Base-by-base conservation (phyloP, 2,329 filamentous ascomycete species). In the Sporothrix protearum region DNA sequence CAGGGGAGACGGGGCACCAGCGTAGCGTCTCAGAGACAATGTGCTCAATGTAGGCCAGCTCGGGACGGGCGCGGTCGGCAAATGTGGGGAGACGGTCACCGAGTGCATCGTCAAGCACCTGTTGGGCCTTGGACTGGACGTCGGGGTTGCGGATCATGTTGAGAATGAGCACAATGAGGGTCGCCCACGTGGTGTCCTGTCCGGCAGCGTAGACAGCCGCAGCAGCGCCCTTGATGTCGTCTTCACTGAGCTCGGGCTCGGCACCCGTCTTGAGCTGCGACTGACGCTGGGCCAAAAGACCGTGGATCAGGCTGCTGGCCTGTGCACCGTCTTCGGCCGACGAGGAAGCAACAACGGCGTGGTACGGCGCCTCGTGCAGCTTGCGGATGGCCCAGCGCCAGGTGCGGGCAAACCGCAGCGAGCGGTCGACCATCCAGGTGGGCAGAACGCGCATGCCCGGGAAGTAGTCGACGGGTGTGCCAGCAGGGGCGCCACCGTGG, bases 141-240 rank as follows among this genome's bases (percentile, higher is more conserved):
- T 79, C 80, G 8, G 77, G 77, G 49, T 82, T 81, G 9, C 82
- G 77, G 2, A 79, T 61, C 83, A 87, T 85, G 6, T 85, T 85
- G 25, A 83, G 78, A 0, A 84, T 77, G 73, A 85, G 84, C 4
- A 78, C 80, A 39, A 80, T 76, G 4, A 86, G 78, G 0, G 79
- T 81, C 42, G 77, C 77, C 45, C 80, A 79, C 1, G 81, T 83
- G 1, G 83, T 86, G 75, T 83, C 84, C 7, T 81, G 80, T 25
- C 79, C 82, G 8, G 78, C 82, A 45, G 81, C 80, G 22, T 82
- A 79, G 0, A 81, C 76, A 0, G 80, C 78, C 14, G 80, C 80
- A 0, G 77, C 76, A 33, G 80, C 78, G 69, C 80, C 81, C 19
- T 76, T 74, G 68, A 77, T 77, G 71, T 79, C 74, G n/a, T 77